Evolutionary conservation across 495 filamentous ascomycete species (phyloP), one percentile per base, ranked within the genome.

Genomic region (Extremus antarcticus): DNA sequence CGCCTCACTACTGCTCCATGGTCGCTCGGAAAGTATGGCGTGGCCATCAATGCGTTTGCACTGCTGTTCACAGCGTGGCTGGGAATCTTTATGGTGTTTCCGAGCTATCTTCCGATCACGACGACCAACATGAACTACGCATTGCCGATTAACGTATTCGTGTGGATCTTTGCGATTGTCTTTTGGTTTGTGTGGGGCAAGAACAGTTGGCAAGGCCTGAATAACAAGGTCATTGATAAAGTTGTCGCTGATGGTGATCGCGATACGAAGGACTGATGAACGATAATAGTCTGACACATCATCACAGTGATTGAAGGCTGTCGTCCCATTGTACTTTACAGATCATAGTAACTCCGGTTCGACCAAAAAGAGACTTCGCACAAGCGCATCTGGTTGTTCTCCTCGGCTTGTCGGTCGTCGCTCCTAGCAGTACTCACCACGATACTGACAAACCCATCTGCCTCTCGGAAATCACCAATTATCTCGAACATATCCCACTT

Each of bases 111-210:
- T 19, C 63, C 66, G 8, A 58, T 68, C 38, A 65, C 63, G 4
- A 60, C 62, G 0, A 45, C 51, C 43, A 61, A 56, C 23, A 62
- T 68, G 64, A 68, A 69, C 32, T 69, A 67, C 50, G 60, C 64
- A 0, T 32, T 56, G 1, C 61, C 64, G 7, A 63, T 66, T 13
- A 63, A 66, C 50, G 59, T 38, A 3, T 58, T 53, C 3, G 51
- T 59, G 15, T 60, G 65, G 15, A 17, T 65, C 4, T 61, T 68
- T 38, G 55, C 62, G 4, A 47, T 68, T 35, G 48, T 52, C 1
- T 58, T 60, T 22, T 68, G 64, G 66, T 62, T 66, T 49, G 46
- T 57, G 3, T 57, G 58, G 35, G 66, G 57, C 1, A 32, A 53
- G 25, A 63, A 23, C 38, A 23, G 51, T 1, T 69, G 65, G 65